These are phyloP conservation scores for Kuraishia hungarica DNA, from an alignment of 805 yeast genomes.

Conservation along the genomic window DNA sequence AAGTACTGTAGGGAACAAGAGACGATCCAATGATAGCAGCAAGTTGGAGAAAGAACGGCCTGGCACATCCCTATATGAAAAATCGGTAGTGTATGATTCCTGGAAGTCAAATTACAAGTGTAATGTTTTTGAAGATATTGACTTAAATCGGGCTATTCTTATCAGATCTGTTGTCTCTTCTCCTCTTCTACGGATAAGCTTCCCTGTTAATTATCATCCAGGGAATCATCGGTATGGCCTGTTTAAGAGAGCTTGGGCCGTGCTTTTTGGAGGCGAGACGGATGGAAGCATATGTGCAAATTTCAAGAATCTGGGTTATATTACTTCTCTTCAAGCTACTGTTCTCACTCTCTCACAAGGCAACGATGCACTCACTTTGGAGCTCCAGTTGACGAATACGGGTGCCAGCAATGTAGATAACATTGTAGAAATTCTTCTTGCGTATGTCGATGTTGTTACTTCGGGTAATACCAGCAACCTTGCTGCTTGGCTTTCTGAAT, in stretches of 20 bases:
- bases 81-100: not conserved
- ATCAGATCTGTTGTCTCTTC: not conserved
- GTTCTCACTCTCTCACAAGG: constrained; percentile 27
- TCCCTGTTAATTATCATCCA: not conserved
- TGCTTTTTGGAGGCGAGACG: constrained; percentile 57
- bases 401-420: constrained; percentile 31
- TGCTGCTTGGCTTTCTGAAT: constrained; percentile 36
- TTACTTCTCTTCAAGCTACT: constrained; percentile 32
- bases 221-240: not conserved
- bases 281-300: constrained; percentile 35
- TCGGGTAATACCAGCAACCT: constrained; percentile 15
- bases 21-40: not conserved
- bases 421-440: constrained; percentile 27
- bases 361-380: constrained; percentile 37
- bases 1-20: not conserved
- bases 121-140: not conserved
- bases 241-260: constrained; percentile 32
- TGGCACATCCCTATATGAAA: not conserved
- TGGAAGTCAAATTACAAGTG: not conserved
- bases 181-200: not conserved
- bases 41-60: not conserved
- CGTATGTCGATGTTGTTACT: constrained; percentile 17
- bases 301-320: constrained; percentile 26
- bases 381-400: constrained; percentile 34
- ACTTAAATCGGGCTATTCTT: not conserved